Conservation (phyloP, 108 stramenopile genomes). For the Epipyxis sp. region DNA sequence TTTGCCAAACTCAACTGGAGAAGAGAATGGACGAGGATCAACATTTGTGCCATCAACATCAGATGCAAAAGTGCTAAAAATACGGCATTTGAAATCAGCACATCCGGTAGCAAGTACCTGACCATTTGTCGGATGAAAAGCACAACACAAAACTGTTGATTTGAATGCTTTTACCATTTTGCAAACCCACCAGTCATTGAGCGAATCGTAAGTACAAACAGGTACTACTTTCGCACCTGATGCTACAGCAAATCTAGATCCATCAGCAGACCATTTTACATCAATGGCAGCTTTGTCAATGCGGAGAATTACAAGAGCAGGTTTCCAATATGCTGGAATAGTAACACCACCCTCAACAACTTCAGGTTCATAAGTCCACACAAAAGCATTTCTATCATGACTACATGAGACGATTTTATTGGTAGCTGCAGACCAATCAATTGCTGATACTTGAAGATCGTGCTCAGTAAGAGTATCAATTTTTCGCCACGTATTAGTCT, state of each 20-base stretch:
- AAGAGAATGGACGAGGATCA: constrained; percentile 29
- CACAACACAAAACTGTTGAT: constrained; percentile 49
- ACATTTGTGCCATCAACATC: constrained; percentile 18
- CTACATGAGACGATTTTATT: constrained; percentile 65
- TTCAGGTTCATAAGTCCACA: constrained; percentile 53
- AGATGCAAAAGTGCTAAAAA: constrained; percentile 39
- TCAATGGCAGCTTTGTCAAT: constrained; percentile 60
- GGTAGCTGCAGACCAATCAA: constrained; percentile 59
- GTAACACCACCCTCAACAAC: no score
- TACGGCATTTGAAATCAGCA: constrained; percentile 55
- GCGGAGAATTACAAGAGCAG: constrained; percentile 54
- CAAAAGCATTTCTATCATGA: constrained; percentile 67
- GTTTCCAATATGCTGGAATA: constrained; percentile 51
- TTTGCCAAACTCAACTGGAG: constrained; percentile 48
- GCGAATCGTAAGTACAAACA: constrained; percentile 54
- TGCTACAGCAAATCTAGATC: constrained; percentile 60
- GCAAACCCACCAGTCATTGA: constrained; percentile 62
- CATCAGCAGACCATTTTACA: constrained; percentile 60
- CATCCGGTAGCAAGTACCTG: constrained; percentile 55
- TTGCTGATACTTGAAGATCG: constrained; percentile 58
- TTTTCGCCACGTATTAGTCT: constrained; percentile 39
- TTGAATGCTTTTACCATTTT: constrained; percentile 62
- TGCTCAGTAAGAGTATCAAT: constrained; percentile 48
- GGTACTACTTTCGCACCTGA: constrained; percentile 58
- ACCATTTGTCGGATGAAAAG: constrained; percentile 56